Evolutionary conservation across 202 grass and related monocot genomes (phyloP), one percentile per base, ranked within the genome.

Genomic region (Alloteropsis angusta): DNA sequence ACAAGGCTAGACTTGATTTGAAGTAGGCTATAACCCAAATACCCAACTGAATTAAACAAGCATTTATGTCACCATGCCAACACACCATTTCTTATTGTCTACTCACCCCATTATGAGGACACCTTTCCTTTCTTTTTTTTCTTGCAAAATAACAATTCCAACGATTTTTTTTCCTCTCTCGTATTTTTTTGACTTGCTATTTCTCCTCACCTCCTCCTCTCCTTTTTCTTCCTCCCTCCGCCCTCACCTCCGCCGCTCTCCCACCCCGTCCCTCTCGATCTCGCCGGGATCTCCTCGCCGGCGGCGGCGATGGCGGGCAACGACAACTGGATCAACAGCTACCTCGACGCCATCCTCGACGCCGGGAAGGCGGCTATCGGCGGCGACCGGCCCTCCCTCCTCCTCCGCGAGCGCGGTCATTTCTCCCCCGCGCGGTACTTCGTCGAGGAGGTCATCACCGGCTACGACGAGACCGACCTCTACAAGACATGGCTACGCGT

Each of bases 381-480:
- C 64, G 85, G 83, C 38, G 80, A 90, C 72, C 87, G 91, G 46
- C 84, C 93, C 44, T 97, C 90, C 4, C 81, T 97, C 30, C 85
- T 97, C 32, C 93, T 97, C 48, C 80, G 87, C 70, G 93, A 97
- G 90, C 78, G 93, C 58, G 90, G 93, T 16, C 83, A 92, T 68
- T 97, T 97, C 88, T 93, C 88, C 59, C 90, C 93, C 48, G 87
- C 90, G 5, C 90, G 93, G 42, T 97, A 97, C 88, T 97, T 97
- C 86, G 90, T 97, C 15, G 90, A 93, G 85, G 93, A 97, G 80
- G 93, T 97, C 90, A 97, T 97, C 86, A 93, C 88, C 79, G 90
- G 90, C 2, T 97, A 87, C 83, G 90, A 97, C 36, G 93, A 97
- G 88, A 97, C 93, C 25, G 93, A 97, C 85, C 90, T 97, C 62